Evolutionary conservation across 1,284 basidiomycete genomes (phyloP).

Genomic region (Jaminaea rosea): DNA sequence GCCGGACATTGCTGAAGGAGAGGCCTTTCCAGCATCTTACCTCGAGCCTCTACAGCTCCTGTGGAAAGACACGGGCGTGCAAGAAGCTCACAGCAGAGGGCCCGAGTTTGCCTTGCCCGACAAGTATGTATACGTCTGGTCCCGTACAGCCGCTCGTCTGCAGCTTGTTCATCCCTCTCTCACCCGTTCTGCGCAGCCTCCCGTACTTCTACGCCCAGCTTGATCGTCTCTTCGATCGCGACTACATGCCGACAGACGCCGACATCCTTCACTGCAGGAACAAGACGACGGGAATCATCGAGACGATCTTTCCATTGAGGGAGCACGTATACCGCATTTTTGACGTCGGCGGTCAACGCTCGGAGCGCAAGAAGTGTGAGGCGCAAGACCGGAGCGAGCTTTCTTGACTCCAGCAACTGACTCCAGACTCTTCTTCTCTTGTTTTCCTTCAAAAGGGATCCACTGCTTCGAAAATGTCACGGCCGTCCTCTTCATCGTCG

Average conservation of each 20-base stretch:
- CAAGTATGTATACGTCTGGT: conserved; percentile 50
- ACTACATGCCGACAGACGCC: conserved; percentile 65
- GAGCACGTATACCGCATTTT: conserved; percentile 56
- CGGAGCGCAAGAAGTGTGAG: conserved; percentile 56
- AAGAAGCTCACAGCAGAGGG: conserved; percentile 63
- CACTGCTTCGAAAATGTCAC: conserved; percentile 54
- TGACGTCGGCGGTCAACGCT: conserved; percentile 82
- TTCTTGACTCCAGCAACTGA: no score
- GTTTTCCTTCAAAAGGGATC: conserved; percentile 59
- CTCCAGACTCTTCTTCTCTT: no score
- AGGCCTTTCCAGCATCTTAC: conserved; percentile 63
- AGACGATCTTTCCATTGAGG: conserved; percentile 64
- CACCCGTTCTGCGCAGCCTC: conserved; percentile 11
- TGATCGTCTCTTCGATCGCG: conserved; percentile 65
- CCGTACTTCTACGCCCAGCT: conserved; percentile 63
- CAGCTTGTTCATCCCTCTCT: no score
- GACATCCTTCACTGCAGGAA: conserved; percentile 71
- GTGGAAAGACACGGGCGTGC: conserved; percentile 70
- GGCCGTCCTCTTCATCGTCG: conserved; percentile 75
- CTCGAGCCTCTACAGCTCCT: conserved; percentile 61
- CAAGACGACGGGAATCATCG: conserved; percentile 86
- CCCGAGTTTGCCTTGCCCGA: conserved; percentile 82
- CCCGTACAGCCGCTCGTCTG: background rate
- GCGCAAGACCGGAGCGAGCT: no score
- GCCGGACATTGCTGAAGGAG: conserved; percentile 57